Evolutionary conservation across 2,329 filamentous ascomycete genomes (phyloP).

Genomic region (Cladophialophora psammophila): DNA sequence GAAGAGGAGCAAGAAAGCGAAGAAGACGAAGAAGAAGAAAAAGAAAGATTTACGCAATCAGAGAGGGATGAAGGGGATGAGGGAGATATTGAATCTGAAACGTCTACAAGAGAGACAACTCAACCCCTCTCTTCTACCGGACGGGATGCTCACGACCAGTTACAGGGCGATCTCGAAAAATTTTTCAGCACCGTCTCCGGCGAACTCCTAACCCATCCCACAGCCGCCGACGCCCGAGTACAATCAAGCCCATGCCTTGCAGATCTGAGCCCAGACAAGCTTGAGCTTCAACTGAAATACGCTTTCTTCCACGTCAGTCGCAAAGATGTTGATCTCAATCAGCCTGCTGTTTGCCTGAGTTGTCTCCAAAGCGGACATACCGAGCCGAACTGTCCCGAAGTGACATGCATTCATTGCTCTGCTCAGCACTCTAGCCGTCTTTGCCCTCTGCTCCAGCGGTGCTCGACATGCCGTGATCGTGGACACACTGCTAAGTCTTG

Average conservation of each 20-base stretch:
- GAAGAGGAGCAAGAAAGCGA: conserved; percentile 2
- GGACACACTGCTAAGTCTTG: conserved; percentile 65
- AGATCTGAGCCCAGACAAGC: conserved; percentile 49
- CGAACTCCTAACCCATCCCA: neutral
- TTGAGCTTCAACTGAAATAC: conserved; percentile 50
- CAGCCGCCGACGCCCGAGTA: neutral
- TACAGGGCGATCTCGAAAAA: conserved; percentile 25
- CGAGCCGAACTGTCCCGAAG: conserved; percentile 51
- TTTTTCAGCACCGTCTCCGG: neutral
- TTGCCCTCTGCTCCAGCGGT: conserved; percentile 52
- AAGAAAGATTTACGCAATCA: neutral
- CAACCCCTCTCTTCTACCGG: conserved; percentile 14
- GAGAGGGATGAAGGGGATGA: conserved; percentile 17
- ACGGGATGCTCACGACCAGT: conserved; percentile 23
- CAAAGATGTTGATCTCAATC: conserved; percentile 50
- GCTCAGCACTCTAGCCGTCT: conserved; percentile 49
- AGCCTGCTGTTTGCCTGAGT: conserved; percentile 52
- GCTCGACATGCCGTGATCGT: conserved; percentile 66
- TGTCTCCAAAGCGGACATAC: conserved; percentile 54
- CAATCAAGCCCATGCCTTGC: conserved; percentile 39
- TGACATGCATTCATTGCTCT: conserved; percentile 54
- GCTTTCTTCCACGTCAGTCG: conserved; percentile 50
- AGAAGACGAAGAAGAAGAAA: conserved; percentile 7
- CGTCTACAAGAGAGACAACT: conserved; percentile 11
- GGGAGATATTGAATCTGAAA: conserved; percentile 4